Conservation (phyloP, 1,284 basidiomycete genomes). For the Thelephora terrestris region DNA sequence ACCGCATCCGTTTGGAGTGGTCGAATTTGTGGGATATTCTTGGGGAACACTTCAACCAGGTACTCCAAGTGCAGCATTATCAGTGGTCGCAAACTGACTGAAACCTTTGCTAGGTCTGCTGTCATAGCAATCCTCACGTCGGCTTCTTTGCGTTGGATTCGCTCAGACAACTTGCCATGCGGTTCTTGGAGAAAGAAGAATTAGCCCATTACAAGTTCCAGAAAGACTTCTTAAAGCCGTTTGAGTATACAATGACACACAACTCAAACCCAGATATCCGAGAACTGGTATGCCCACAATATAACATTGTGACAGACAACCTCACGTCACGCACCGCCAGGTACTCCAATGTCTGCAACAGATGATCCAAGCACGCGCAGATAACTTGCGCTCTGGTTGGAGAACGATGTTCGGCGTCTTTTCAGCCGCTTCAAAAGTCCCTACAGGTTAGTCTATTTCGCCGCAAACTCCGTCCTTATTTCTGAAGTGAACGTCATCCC, state of each 20-base stretch:
- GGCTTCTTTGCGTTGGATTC: conserved; percentile 97
- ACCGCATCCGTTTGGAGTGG: conserved; percentile 97
- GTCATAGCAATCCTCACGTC: conserved; percentile 95
- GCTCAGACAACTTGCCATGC: conserved; percentile 95
- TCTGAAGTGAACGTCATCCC: conserved; percentile 4
- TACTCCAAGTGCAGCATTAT: conserved; percentile 20
- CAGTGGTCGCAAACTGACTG: conserved; percentile 1
- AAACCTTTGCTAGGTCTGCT: conserved; percentile 66
- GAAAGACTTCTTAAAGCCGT: conserved; percentile 97
- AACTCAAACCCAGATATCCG: conserved; percentile 93
- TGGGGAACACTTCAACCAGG: conserved; percentile 98
- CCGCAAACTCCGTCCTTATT: background rate
- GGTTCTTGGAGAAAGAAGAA: conserved; percentile 98
- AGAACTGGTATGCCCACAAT: conserved; percentile 69
- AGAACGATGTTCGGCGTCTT: conserved; percentile 99
- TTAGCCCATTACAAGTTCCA: conserved; percentile 98
- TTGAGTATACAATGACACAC: conserved; percentile 96
- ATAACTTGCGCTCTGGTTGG: conserved; percentile 98
- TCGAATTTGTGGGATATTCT: conserved; percentile 96
- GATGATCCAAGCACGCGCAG: conserved; percentile 94
- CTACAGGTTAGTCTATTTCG: conserved; percentile 51
- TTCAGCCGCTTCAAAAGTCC: conserved; percentile 90
- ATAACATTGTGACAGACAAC: background rate
- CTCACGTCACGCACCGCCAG: conserved; percentile 27
- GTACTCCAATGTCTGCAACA: conserved; percentile 97